These are phyloP conservation scores for Acacia acuminata DNA, from an alignment of 306 rosid genomes.

Conservation along the genomic window DNA sequence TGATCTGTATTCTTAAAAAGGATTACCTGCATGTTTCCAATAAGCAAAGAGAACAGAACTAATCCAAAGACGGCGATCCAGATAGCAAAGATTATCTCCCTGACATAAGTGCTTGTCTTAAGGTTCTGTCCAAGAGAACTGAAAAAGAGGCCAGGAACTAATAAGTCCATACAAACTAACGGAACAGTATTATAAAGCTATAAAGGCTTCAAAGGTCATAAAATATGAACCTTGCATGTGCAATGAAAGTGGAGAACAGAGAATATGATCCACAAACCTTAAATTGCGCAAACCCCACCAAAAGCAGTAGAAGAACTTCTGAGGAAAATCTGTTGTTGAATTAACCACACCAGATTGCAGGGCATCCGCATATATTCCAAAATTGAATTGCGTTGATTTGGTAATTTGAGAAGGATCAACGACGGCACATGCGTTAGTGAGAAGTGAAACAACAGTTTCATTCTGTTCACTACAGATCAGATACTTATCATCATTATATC, in stretches of 20 bases:
- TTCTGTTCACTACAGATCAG: slow-evolving; percentile 32
- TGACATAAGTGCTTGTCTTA: slow-evolving; percentile 53
- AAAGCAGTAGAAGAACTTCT: slow-evolving; percentile 74
- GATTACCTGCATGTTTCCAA: slow-evolving; percentile 92
- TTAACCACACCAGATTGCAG: slow-evolving; percentile 48
- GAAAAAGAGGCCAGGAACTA: slow-evolving; percentile 18
- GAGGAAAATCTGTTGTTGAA: slow-evolving; percentile 32
- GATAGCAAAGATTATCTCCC: slow-evolving; percentile 74
- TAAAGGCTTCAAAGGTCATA: not conserved
- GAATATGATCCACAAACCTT: slow-evolving; percentile 49
- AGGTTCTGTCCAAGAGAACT: slow-evolving; percentile 88
- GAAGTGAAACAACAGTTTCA: rapidly evolving
- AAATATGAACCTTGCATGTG: slow-evolving; percentile 11
- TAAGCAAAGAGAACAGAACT: slow-evolving; percentile 74
- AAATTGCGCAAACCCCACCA: slow-evolving; percentile 95
- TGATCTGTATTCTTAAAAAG: slow-evolving; percentile 10
- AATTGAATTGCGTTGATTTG: slow-evolving; percentile 45
- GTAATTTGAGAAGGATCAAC: slow-evolving; percentile 30
- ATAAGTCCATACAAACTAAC: not conserved
- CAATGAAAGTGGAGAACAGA: slow-evolving; percentile 1
- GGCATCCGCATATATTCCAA: slow-evolving; percentile 71
- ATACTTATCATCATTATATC: not conserved
- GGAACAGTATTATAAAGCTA: not conserved
- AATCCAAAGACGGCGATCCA: slow-evolving; percentile 69
- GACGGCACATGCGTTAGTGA: slow-evolving; percentile 41